These are phyloP conservation scores for Eucalyptus erythrocorys DNA, from an alignment of 345 rosid genomes.

Conservation along the genomic window DNA sequence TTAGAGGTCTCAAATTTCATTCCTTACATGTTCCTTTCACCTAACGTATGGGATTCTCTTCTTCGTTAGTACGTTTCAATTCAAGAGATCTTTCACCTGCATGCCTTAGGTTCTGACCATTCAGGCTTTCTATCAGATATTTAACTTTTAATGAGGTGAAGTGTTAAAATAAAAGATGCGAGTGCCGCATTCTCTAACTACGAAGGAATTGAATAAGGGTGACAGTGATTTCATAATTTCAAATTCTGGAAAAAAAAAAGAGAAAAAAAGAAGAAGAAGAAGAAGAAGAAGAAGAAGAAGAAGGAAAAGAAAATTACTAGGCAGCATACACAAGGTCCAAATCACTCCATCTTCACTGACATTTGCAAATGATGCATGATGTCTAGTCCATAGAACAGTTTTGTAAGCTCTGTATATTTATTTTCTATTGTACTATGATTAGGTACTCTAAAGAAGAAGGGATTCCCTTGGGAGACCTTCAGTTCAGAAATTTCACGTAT, in stretches of 20 bases:
- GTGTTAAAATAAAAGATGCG: background rate
- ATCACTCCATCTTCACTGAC: background rate
- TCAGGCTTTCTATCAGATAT: background rate
- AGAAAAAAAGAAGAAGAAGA: no score
- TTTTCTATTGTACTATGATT: background rate
- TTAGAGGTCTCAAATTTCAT: background rate
- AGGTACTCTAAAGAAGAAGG: slow-evolving; percentile 97
- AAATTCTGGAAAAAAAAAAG: background rate
- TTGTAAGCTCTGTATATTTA: background rate
- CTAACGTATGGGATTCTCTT: background rate
- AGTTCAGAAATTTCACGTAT: slow-evolving; percentile 57
- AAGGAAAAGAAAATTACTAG: background rate
- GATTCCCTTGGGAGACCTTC: slow-evolving; percentile 38
- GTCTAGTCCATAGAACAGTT: background rate
- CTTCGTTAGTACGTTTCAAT: background rate
- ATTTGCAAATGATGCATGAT: background rate
- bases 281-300: no score
- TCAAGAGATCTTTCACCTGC: background rate
- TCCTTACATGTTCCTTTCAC: background rate
- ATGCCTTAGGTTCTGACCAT: background rate
- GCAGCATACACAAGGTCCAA: background rate
- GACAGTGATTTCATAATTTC: background rate
- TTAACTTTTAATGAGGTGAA: background rate
- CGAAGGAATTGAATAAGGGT: background rate
- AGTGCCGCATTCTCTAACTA: background rate